phyloP scores from a whole-genome alignment of 495 filamentous ascomycete genomes.

The Penicillium chermesinum region DNA sequence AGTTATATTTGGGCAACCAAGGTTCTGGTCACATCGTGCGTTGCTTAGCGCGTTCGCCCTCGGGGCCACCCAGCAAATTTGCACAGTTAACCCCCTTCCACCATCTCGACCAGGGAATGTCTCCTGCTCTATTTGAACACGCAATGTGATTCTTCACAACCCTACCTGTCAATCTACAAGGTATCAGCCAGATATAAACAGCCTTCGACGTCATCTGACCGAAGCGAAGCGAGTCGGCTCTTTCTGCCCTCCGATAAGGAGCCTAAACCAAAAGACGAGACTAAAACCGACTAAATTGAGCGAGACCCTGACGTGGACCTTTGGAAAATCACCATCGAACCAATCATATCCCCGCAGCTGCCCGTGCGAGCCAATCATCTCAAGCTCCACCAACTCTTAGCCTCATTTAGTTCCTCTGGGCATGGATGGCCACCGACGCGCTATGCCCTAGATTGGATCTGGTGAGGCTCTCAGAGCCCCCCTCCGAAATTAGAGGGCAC shows the following conservation, averaged over 20 bases:
- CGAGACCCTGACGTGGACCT: constrained; percentile 1
- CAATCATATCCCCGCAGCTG: neutral
- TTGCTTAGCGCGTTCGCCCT: neutral
- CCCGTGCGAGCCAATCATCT: neutral
- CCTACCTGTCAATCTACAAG: too few relatives aligned
- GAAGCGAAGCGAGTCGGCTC: too few relatives aligned
- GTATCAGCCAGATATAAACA: too few relatives aligned
- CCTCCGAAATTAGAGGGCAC: neutral
- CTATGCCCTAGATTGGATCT: neutral
- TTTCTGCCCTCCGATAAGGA: neutral
- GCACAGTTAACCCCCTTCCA: neutral
- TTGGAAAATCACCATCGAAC: neutral
- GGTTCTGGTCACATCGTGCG: neutral
- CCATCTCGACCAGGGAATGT: neutral
- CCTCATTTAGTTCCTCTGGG: neutral
- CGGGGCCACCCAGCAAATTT: neutral
- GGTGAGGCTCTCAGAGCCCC: neutral
- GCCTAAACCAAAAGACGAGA: neutral
- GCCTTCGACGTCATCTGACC: too few relatives aligned
- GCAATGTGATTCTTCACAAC: too few relatives aligned
- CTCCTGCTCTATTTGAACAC: neutral
- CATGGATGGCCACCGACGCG: neutral
- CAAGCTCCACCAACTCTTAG: neutral
- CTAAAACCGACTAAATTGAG: neutral
- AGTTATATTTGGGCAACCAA: neutral